A percentile compares a stretch with the other conserved stretches of the same genome.
phyloP scores from a whole-genome alignment of 164 flowering plant genomes.

The Aristolochia californica region DNA sequence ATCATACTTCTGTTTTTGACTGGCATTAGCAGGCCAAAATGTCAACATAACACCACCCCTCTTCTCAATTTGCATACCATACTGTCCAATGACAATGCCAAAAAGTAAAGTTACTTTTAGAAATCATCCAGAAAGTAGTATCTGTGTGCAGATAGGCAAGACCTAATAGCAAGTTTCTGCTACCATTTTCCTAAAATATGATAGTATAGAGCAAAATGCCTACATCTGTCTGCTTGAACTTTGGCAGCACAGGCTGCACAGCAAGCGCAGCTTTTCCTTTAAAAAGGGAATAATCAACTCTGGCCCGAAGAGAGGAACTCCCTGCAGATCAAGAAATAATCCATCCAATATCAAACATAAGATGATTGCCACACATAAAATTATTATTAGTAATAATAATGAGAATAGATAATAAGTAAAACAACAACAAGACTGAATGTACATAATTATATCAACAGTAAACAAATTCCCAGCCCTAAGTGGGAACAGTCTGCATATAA shows the following conservation, averaged over 20 bases:
- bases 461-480: too few relatives aligned
- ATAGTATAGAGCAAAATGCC: constrained; percentile 8
- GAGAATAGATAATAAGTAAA: too few relatives aligned
- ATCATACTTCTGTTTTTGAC: constrained; percentile 65
- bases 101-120: neutral
- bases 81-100: constrained; percentile 17
- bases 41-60: constrained; percentile 51
- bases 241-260: constrained; percentile 47
- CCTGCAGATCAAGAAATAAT: constrained; percentile 14
- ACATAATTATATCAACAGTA: too few relatives aligned
- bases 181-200: neutral
- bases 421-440: too few relatives aligned
- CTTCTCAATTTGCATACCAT: constrained; percentile 46
- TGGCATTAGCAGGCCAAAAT: constrained; percentile 57
- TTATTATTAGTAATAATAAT: too few relatives aligned
- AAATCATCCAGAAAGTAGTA: neutral
- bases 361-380: too few relatives aligned
- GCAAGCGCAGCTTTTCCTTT: constrained; percentile 89
- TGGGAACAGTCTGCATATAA: too few relatives aligned
- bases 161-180: neutral
- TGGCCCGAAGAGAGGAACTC: constrained; percentile 15
- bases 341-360: too few relatives aligned
- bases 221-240: constrained; percentile 45
- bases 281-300: constrained; percentile 45
- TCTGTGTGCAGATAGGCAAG: neutral